Evolutionary conservation across 805 yeast species (phyloP).

Genomic region (Metschnikowia gruessii): DNA sequence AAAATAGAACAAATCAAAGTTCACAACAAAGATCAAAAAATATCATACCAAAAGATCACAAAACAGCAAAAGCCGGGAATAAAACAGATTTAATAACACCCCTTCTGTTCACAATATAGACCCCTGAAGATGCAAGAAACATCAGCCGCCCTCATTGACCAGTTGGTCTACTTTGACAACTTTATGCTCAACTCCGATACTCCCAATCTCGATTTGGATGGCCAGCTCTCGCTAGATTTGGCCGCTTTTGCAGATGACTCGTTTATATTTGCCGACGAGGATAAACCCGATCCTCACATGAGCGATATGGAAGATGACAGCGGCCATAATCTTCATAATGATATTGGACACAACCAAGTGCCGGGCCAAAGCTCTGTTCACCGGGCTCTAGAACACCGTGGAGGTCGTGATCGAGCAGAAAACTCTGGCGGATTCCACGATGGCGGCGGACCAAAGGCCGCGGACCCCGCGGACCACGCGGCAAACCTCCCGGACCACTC

Average conservation of each 20-base stretch:
- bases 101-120: background rate
- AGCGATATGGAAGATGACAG: slow-evolving; percentile 19
- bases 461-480: background rate
- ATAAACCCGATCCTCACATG: slow-evolving; percentile 47
- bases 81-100: too few relatives aligned
- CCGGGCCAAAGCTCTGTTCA: background rate
- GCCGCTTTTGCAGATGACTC: slow-evolving; percentile 83
- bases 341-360: background rate
- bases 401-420: background rate
- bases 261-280: slow-evolving; percentile 79
- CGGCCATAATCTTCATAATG: slow-evolving; percentile 10
- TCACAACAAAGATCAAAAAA: too few relatives aligned
- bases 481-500: background rate
- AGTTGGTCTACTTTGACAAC: slow-evolving; percentile 75
- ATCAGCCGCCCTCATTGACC: slow-evolving; percentile 58
- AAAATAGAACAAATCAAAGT: too few relatives aligned
- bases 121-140: slow-evolving; percentile 22
- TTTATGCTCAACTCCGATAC: slow-evolving; percentile 47
- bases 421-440: background rate
- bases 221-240: slow-evolving; percentile 50
- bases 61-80: too few relatives aligned
- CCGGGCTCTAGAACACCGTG: background rate
- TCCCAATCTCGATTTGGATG: slow-evolving; percentile 40
- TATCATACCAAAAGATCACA: too few relatives aligned
- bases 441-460: background rate